Evolutionary conservation across 495 filamentous ascomycete species (phyloP).

Genomic region (Xylaria intraflava): DNA sequence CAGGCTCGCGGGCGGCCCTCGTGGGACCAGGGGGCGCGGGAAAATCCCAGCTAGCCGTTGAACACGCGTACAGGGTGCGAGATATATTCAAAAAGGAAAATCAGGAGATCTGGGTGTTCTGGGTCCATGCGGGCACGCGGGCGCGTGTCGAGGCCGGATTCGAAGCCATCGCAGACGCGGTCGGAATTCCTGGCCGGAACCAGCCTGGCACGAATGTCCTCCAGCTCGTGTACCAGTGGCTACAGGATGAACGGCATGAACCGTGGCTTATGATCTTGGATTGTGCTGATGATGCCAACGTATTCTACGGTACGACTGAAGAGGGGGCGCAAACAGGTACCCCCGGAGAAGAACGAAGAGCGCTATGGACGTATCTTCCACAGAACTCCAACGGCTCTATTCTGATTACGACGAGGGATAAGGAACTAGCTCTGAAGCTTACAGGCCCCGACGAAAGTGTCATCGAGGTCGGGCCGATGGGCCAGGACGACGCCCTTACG

Average conservation of each 20-base stretch:
- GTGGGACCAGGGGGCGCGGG: constrained; percentile 22
- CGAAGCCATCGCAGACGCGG: constrained; percentile 28
- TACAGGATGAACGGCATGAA: constrained; percentile 31
- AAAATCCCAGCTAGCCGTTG: constrained; percentile 29
- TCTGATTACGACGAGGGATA: constrained; percentile 31
- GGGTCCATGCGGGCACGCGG: constrained; percentile 34
- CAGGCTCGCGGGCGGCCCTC: constrained; percentile 14
- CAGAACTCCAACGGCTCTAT: constrained; percentile 34
- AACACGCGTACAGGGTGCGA: constrained; percentile 29
- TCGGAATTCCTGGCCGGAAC: constrained; percentile 30
- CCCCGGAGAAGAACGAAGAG: background rate
- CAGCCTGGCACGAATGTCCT: constrained; percentile 31
- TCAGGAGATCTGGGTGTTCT: constrained; percentile 30
- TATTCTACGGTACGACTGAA: constrained; percentile 15
- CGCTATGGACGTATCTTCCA: constrained; percentile 33
- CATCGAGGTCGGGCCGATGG: constrained; percentile 21
- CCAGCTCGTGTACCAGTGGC: constrained; percentile 33
- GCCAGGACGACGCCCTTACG: constrained; percentile 14
- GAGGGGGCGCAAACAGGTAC: background rate
- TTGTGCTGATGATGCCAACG: constrained; percentile 36
- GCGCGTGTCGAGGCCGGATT: constrained; percentile 35
- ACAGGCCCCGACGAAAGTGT: constrained; percentile 10
- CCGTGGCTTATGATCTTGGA: constrained; percentile 40
- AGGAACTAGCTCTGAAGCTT: constrained; percentile 20
- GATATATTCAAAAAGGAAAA: constrained; percentile 3